Conservation (phyloP, 2,329 filamentous ascomycete species). For the Dactylellina drechsleri region DNA sequence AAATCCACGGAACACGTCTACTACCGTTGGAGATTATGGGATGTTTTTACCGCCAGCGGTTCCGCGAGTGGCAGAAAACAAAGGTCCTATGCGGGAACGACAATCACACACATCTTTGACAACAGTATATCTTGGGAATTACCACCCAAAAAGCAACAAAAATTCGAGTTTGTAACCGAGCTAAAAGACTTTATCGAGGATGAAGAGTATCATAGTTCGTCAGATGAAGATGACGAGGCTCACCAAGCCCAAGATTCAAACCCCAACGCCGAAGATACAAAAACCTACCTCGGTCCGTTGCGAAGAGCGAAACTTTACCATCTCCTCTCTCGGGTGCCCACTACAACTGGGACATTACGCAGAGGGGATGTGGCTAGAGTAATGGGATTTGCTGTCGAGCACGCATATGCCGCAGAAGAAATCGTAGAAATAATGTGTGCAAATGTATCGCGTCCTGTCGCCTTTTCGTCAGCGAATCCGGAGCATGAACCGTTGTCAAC, state of each 20-base stretch:
- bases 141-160: slow-evolving; percentile 75
- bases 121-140: slow-evolving; percentile 74
- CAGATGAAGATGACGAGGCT: slow-evolving; percentile 77
- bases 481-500: slow-evolving; percentile 37
- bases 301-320: slow-evolving; percentile 86
- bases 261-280: slow-evolving; percentile 61
- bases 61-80: slow-evolving; percentile 30
- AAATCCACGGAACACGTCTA: slow-evolving; percentile 82
- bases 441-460: slow-evolving; percentile 81
- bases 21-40: slow-evolving; percentile 93
- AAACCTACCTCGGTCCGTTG: slow-evolving; percentile 79
- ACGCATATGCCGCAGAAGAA: slow-evolving; percentile 84
- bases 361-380: slow-evolving; percentile 87
- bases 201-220: slow-evolving; percentile 84
- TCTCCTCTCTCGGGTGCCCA: slow-evolving; percentile 83
- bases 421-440: slow-evolving; percentile 87
- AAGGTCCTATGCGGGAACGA: slow-evolving; percentile 53
- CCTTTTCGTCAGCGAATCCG: slow-evolving; percentile 68
- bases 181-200: slow-evolving; percentile 85
- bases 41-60: slow-evolving; percentile 67
- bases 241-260: slow-evolving; percentile 60
- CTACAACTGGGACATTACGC: slow-evolving; percentile 75
- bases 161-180: slow-evolving; percentile 80
- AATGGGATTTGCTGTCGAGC: slow-evolving; percentile 86
- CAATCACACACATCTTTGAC: slow-evolving; percentile 71